phyloP scores from a whole-genome alignment of 768 basidiomycete genomes.

The Russula lepida region DNA sequence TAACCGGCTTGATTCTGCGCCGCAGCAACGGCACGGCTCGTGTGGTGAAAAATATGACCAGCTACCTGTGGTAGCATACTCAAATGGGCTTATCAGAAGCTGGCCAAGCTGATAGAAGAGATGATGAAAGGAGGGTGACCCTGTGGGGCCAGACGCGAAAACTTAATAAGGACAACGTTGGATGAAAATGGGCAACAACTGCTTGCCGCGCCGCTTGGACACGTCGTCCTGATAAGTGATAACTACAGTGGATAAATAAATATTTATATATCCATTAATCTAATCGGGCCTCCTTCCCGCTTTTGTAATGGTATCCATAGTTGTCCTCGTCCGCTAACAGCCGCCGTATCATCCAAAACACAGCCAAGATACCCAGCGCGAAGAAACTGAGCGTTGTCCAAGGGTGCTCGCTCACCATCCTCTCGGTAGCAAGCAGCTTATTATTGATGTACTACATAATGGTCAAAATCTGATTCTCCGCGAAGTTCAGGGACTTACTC shows the following conservation, averaged over 20 bases:
- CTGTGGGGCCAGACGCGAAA: not conserved
- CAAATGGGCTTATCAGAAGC: constrained; percentile 2
- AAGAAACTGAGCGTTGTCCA: constrained; percentile 25
- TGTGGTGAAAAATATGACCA: constrained; percentile 67
- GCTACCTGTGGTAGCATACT: constrained; percentile 78
- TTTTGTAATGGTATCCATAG: not conserved
- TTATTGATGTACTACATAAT: constrained; percentile 27
- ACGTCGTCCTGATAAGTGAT: not conserved
- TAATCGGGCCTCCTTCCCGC: constrained; percentile 14
- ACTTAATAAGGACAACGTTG: not conserved
- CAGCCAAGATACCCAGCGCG: constrained; percentile 12
- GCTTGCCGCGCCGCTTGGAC: not conserved
- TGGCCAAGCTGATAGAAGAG: not conserved
- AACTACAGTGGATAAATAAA: not conserved
- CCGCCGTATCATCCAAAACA: constrained; percentile 22
- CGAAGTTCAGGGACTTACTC: constrained; percentile 37
- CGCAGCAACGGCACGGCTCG: constrained; percentile 65
- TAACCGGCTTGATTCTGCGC: constrained; percentile 63
- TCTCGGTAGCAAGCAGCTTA: constrained; percentile 25
- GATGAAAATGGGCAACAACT: not conserved
- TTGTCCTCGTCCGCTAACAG: constrained; percentile 22
- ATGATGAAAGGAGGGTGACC: not conserved
- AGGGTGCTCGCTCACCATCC: constrained; percentile 24
- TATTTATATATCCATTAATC: constrained; percentile 11
- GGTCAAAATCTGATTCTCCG: not conserved